Evolutionary conservation across 768 basidiomycete genomes (phyloP).

Genomic region (Phanerochaete sordida): DNA sequence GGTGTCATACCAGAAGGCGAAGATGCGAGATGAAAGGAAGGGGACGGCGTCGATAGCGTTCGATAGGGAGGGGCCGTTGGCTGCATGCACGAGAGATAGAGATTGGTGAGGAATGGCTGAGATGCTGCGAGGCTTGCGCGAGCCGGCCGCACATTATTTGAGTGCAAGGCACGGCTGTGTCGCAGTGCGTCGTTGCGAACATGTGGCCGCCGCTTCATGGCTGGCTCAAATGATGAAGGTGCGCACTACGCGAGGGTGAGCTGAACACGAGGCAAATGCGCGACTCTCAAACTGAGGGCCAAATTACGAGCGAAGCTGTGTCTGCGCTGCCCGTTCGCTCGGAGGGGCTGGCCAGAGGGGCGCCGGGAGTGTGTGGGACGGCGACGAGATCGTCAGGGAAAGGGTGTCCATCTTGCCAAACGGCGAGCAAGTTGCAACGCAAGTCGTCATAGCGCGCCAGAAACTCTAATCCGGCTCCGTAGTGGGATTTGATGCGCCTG

Average conservation of each 20-base stretch:
- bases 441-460: not conserved
- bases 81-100: conserved; percentile 3
- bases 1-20: conserved; percentile 13
- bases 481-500: not conserved
- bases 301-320: not conserved
- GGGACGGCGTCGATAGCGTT: conserved; percentile 2
- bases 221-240: not conserved
- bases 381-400: not conserved
- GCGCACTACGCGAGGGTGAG: not conserved
- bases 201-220: conserved; percentile 2
- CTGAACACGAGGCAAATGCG: conserved; percentile 2
- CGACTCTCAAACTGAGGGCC: not conserved
- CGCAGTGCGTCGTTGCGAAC: conserved; percentile 1
- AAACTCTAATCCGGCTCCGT: not conserved
- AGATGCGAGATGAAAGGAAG: conserved; percentile 2
- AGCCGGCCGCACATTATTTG: conserved; percentile 1
- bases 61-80: not conserved
- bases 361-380: not conserved
- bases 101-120: conserved; percentile 2
- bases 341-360: not conserved
- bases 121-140: conserved; percentile 1
- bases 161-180: not conserved
- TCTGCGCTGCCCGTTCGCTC: not conserved
- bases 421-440: not conserved
- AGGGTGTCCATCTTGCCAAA: not conserved